These are phyloP conservation scores for Colletotrichum navitas DNA, from an alignment of 2,329 filamentous ascomycete species.

Conservation along the genomic window DNA sequence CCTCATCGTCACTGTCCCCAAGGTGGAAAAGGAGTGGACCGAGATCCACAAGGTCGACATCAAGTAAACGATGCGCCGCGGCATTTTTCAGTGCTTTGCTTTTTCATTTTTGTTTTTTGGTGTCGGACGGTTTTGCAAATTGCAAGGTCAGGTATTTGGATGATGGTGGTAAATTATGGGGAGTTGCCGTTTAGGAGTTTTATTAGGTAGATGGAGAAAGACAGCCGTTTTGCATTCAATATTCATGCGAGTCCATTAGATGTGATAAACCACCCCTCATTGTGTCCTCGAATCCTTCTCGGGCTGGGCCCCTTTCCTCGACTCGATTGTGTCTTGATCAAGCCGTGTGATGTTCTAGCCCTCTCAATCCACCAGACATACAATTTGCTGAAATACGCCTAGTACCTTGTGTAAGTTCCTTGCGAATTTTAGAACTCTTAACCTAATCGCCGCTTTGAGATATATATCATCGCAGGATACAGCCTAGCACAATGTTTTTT, in stretches of 20 bases:
- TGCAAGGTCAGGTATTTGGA: neutral
- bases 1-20: conserved; percentile 81
- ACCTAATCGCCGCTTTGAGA: neutral
- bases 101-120: conserved; percentile 8
- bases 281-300: neutral
- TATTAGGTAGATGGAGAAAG: neutral
- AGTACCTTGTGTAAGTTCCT: neutral
- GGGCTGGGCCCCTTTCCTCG: neutral
- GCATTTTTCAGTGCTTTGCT: neutral
- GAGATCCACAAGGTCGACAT: conserved; percentile 72
- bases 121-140: conserved; percentile 2
- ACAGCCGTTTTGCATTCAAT: neutral
- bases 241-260: neutral
- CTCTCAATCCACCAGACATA: neutral
- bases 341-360: no score
- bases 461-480: neutral
- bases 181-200: neutral
- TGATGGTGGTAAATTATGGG: neutral
- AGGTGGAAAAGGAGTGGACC: conserved; percentile 75
- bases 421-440: neutral
- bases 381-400: neutral
- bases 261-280: neutral
- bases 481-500: neutral
- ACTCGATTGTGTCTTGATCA: neutral
- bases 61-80: conserved; percentile 51